A percentile compares a stretch with the other conserved stretches of the same genome.
These are phyloP conservation scores for Populus alba DNA, from an alignment of 345 rosid genomes.

Conservation along the genomic window DNA sequence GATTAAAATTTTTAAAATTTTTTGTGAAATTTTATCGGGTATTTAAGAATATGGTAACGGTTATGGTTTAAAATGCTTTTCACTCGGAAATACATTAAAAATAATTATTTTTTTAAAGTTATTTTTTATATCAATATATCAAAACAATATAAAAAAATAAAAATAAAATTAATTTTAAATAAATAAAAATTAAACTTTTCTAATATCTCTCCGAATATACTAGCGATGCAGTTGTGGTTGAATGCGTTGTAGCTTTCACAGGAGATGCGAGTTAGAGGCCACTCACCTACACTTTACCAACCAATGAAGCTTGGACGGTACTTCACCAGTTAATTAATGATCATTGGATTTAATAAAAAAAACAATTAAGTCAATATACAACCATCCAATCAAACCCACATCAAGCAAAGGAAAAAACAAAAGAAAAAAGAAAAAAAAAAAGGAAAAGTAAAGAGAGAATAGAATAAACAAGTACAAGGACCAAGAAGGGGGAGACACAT, in stretches of 20 bases:
- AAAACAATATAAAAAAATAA: too few relatives aligned
- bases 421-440: neutral
- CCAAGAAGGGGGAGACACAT: conserved; percentile 16
- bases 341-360: neutral
- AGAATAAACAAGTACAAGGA: conserved; percentile 27
- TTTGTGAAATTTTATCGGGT: too few relatives aligned
- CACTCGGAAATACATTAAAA: fast-evolving
- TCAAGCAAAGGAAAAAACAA: neutral
- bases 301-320: conserved; percentile 31
- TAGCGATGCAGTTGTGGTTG: neutral
- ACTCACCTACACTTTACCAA: conserved; percentile 37
- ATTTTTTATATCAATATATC: too few relatives aligned
- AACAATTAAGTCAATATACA: neutral
- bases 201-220: too few relatives aligned
- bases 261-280: conserved; percentile 8
- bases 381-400: neutral
- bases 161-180: too few relatives aligned
- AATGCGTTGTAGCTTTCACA: neutral
- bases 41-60: too few relatives aligned
- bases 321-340: conserved; percentile 12
- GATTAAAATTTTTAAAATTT: too few relatives aligned
- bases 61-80: too few relatives aligned
- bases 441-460: conserved; percentile 9
- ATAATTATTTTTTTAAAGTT: too few relatives aligned
- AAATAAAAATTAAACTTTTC: too few relatives aligned